Percentiles rank a stretch among this genome's conserved stretches.
Conservation (phyloP, 805 yeast genomes). For the Vanderwaltozyma tropicalis region DNA sequence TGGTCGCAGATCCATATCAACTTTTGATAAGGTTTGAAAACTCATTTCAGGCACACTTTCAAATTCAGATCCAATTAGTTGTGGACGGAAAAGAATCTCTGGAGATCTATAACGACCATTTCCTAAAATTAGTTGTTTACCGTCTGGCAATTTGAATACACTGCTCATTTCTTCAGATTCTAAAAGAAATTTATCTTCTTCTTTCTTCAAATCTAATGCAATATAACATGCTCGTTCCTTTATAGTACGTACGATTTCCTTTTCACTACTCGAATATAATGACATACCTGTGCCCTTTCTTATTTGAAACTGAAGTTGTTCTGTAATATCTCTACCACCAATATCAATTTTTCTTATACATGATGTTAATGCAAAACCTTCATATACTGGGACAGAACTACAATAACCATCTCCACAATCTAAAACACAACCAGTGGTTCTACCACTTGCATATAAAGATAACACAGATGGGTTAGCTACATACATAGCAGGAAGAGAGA, state of each 20-base stretch:
- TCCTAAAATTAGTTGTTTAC: conserved; percentile 55
- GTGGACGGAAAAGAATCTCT: conserved; percentile 77
- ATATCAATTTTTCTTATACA: conserved; percentile 66
- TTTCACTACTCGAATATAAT: conserved; percentile 63
- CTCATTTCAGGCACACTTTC: conserved; percentile 58
- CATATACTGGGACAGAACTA: conserved; percentile 79
- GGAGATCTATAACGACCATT: conserved; percentile 64
- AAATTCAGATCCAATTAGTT: conserved; percentile 64
- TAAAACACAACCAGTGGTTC: conserved; percentile 81
- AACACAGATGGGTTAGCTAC: conserved; percentile 90
- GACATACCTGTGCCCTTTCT: conserved; percentile 55
- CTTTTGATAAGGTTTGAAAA: conserved; percentile 50
- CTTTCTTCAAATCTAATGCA: conserved; percentile 44
- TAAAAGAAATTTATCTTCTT: conserved; percentile 39
- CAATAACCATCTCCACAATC: conserved; percentile 94
- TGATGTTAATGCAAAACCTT: conserved; percentile 72
- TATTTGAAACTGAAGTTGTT: conserved; percentile 55
- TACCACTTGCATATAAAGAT: conserved; percentile 76
- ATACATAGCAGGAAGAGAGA: conserved; percentile 83
- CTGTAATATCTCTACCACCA: conserved; percentile 83
- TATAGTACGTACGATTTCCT: conserved; percentile 66
- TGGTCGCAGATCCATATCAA: conserved; percentile 71
- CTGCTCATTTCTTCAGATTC: conserved; percentile 12
- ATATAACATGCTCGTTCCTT: conserved; percentile 70
- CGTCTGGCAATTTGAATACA: conserved; percentile 70